Conservation (phyloP, 257 asterid genomes). For the Gentiana macrophylla region DNA sequence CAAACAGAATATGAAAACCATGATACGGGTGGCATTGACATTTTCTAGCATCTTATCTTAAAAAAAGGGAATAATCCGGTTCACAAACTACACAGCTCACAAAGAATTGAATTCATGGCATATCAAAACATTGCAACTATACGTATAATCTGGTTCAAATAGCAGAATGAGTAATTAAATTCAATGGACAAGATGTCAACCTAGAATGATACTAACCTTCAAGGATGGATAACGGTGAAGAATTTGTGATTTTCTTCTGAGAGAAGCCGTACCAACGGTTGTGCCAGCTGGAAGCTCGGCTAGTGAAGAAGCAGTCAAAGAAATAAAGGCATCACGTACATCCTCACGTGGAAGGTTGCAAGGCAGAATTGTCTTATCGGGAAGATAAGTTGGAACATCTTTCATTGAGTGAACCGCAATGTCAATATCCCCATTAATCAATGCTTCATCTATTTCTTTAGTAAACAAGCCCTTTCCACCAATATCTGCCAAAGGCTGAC, state of each 20-base stretch:
- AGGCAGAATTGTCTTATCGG: conserved; percentile 65
- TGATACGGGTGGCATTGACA: neutral
- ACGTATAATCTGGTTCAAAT: no score
- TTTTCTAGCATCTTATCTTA: neutral
- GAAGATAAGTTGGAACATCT: conserved; percentile 95
- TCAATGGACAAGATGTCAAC: neutral
- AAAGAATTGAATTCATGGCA: no score
- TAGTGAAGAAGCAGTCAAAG: conserved; percentile 60
- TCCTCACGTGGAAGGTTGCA: conserved; percentile 98
- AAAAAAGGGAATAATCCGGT: neutral
- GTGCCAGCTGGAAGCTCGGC: conserved; percentile 87
- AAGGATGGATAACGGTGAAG: conserved; percentile 77
- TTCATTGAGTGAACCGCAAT: conserved; percentile 99
- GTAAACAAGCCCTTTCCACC: conserved; percentile 98
- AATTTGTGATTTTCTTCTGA: conserved; percentile 92
- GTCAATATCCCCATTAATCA: conserved; percentile 72
- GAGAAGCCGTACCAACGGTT: conserved; percentile 82
- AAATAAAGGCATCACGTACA: conserved; percentile 90
- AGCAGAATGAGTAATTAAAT: no score
- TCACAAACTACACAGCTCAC: no score
- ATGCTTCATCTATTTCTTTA: conserved; percentile 96
- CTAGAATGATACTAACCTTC: conserved; percentile 28
- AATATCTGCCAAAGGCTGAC: conserved; percentile 94
- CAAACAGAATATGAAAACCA: neutral
- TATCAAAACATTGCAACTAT: no score